A percentile compares a stretch with the other conserved stretches of the same genome.
These are phyloP conservation scores for Diplosphaera chodatii DNA, from an alignment of 139 green algal species.

Conservation along the genomic window DNA sequence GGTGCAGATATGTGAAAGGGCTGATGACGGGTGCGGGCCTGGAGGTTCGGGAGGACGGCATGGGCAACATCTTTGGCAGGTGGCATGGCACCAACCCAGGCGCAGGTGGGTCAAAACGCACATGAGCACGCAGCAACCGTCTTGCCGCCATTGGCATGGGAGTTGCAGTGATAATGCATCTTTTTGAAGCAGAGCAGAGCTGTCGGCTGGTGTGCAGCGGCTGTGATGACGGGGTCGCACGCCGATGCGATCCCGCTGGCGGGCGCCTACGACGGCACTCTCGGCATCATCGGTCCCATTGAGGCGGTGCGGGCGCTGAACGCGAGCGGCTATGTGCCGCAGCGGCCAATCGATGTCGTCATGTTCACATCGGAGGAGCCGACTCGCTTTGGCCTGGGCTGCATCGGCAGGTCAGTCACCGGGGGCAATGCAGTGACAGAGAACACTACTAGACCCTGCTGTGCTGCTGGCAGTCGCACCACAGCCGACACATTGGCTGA, in stretches of 20 bases:
- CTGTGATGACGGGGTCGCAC: conserved; percentile 82
- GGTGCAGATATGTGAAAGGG: conserved; percentile 69
- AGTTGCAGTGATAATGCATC: no score
- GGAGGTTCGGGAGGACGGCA: conserved; percentile 65
- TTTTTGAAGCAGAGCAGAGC: not conserved
- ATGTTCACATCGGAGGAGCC: conserved; percentile 97
- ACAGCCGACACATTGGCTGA: not conserved
- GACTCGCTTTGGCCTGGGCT: conserved; percentile 86
- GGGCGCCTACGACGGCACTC: conserved; percentile 85
- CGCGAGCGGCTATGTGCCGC: conserved; percentile 63
- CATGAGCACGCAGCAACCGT: no score
- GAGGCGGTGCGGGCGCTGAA: conserved; percentile 76
- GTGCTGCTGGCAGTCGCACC: no score
- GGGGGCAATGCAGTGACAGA: no score
- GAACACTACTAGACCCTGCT: no score
- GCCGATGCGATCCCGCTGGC: conserved; percentile 89
- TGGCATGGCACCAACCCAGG: conserved; percentile 50
- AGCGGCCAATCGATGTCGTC: conserved; percentile 74
- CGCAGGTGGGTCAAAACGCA: conserved; percentile 17
- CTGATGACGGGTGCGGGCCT: conserved; percentile 73
- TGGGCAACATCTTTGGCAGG: conserved; percentile 89
- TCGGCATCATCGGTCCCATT: conserved; percentile 89
- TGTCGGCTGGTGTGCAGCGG: conserved; percentile 16
- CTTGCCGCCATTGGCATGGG: no score
- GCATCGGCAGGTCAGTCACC: conserved; percentile 76